Conservation (phyloP, 768 basidiomycete species). For the Podaxis pistillaris region DNA sequence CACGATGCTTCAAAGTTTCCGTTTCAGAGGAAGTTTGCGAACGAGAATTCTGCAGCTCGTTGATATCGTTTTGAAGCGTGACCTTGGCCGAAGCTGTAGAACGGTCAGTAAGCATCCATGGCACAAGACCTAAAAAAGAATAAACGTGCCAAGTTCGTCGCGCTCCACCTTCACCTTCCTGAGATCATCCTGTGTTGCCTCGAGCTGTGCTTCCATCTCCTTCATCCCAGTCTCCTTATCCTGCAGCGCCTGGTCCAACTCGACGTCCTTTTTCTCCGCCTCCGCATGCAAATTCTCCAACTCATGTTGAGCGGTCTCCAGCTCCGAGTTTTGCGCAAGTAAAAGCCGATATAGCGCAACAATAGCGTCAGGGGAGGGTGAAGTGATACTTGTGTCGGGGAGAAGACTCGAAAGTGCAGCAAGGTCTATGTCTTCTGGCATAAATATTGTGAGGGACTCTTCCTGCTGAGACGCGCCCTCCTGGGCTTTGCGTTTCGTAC, state of each 20-base stretch:
- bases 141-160: constrained; percentile 58
- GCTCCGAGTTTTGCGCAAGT: constrained; percentile 51
- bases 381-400: constrained; percentile 56
- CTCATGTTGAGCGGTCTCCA: constrained; percentile 57
- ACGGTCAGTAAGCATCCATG: not conserved
- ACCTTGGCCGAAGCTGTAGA: not conserved
- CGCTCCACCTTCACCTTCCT: constrained; percentile 57
- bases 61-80: constrained; percentile 6
- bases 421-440: constrained; percentile 70
- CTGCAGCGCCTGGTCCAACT: constrained; percentile 81
- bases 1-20: constrained; percentile 53
- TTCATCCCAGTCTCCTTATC: constrained; percentile 65
- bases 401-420: constrained; percentile 58
- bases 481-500: constrained; percentile 59
- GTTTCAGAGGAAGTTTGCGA: constrained; percentile 66
- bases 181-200: constrained; percentile 55
- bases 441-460: constrained; percentile 36
- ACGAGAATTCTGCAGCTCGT: constrained; percentile 28
- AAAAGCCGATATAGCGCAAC: constrained; percentile 62
- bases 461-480: constrained; percentile 34
- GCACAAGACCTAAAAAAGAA: constrained; percentile 1
- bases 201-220: constrained; percentile 54
- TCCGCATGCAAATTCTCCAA: constrained; percentile 72
- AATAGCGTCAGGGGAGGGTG: constrained; percentile 59
- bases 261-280: constrained; percentile 70